phyloP scores from a whole-genome alignment of 2,329 filamentous ascomycete species.

The Thielaviopsis ethacetica region DNA sequence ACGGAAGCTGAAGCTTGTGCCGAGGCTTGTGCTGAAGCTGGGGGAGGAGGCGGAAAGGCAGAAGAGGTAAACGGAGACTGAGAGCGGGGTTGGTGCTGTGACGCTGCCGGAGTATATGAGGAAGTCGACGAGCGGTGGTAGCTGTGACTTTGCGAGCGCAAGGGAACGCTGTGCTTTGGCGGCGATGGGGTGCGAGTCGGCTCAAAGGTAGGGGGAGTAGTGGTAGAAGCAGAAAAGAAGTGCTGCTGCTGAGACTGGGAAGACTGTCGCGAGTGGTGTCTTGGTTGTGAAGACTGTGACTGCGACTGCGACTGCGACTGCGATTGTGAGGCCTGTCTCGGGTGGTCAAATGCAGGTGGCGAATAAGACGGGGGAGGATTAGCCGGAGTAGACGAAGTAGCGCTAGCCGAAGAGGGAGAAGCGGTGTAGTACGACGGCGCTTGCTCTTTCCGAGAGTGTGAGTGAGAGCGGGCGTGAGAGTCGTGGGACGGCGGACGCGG shows the following conservation, averaged over 20 bases:
- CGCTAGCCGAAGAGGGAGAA: not conserved
- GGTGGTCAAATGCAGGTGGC: not conserved
- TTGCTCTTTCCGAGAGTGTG: constrained; percentile 2
- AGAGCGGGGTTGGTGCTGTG: not conserved
- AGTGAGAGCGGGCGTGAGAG: not conserved
- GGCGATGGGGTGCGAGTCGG: constrained; percentile 8
- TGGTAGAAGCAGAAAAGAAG: not conserved
- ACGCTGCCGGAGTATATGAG: not conserved
- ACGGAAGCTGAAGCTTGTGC: too few relatives aligned
- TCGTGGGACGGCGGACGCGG: constrained; percentile 2
- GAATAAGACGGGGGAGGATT: constrained; percentile 4
- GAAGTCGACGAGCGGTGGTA: constrained; percentile 8
- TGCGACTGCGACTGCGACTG: not conserved
- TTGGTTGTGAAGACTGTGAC: not conserved
- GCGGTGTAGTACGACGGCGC: not conserved
- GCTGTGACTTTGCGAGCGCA: constrained; percentile 11
- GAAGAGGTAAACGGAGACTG: not conserved
- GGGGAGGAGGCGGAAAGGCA: not conserved
- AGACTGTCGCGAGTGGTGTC: constrained; percentile 8
- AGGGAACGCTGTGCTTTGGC: constrained; percentile 9
- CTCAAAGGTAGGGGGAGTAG: not conserved
- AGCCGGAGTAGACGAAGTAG: not conserved
- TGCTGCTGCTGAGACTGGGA: constrained; percentile 7
- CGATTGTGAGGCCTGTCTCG: not conserved
- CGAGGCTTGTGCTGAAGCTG: not conserved